These are phyloP conservation scores for Ophiostoma australiae DNA, from an alignment of 2,329 filamentous ascomycete species.

Conservation along the genomic window DNA sequence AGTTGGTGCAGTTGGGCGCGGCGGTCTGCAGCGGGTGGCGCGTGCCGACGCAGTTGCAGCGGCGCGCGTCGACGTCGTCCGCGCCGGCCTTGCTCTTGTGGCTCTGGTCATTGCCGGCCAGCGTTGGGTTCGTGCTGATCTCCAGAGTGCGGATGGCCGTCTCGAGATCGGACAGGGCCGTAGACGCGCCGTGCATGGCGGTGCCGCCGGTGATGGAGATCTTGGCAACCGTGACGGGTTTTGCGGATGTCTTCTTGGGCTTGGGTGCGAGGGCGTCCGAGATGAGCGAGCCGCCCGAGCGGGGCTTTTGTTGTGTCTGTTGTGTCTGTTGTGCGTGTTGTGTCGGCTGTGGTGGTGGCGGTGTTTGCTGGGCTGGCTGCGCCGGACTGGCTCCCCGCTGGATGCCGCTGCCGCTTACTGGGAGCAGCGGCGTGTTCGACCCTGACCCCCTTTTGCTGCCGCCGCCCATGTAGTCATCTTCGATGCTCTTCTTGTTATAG, in stretches of 20 bases:
- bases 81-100: neutral
- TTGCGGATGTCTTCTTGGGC: slow-evolving; percentile 45
- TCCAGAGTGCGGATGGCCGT: slow-evolving; percentile 85
- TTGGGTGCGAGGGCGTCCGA: slow-evolving; percentile 60
- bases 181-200: slow-evolving; percentile 76
- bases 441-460: slow-evolving; percentile 31
- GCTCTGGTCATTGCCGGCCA: slow-evolving; percentile 34
- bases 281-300: slow-evolving; percentile 64
- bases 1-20: slow-evolving; percentile 85
- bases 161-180: slow-evolving; percentile 64
- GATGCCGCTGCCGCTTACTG: neutral
- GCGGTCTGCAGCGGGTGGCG: slow-evolving; percentile 85
- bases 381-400: neutral
- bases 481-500: slow-evolving; percentile 66
- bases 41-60: slow-evolving; percentile 83
- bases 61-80: slow-evolving; percentile 53
- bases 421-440: slow-evolving; percentile 35
- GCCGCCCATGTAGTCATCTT: slow-evolving; percentile 66
- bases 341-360: neutral
- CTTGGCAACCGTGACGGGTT: slow-evolving; percentile 47
- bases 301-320: neutral
- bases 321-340: neutral
- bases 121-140: slow-evolving; percentile 79
- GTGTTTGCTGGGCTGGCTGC: neutral
- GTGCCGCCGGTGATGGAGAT: slow-evolving; percentile 69